Evolutionary conservation across 108 stramenopile species (phyloP).

Genomic region (Pseudonitzschia multistriata): DNA sequence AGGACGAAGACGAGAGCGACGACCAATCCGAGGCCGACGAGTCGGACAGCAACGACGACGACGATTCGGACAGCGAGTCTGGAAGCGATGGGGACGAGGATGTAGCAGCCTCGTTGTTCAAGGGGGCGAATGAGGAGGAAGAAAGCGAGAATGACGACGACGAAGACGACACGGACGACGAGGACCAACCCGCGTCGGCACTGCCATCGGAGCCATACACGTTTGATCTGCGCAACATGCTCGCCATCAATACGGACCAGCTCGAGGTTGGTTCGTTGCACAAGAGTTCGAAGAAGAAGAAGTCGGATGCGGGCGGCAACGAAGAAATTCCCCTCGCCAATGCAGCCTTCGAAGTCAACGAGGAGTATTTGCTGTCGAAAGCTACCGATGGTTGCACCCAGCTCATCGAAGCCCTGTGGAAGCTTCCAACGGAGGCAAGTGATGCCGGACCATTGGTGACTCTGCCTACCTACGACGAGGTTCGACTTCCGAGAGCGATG

Average conservation of each 20-base stretch:
- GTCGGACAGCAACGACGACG: constrained; percentile 30
- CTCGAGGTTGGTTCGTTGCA: constrained; percentile 89
- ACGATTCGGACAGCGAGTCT: constrained; percentile 29
- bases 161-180: constrained; percentile 90
- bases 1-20: constrained; percentile 20
- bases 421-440: constrained; percentile 65
- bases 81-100: constrained; percentile 22
- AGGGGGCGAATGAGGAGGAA: constrained; percentile 86
- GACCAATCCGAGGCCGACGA: constrained; percentile 22
- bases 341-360: constrained; percentile 36
- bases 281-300: constrained; percentile 14
- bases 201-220: constrained; percentile 64
- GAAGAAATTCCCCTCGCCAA: constrained; percentile 36
- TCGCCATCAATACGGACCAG: constrained; percentile 82
- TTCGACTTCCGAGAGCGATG: constrained; percentile 62
- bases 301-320: constrained; percentile 17
- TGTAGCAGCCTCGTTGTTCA: constrained; percentile 53
- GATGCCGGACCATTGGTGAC: constrained; percentile 72
- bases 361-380: constrained; percentile 64
- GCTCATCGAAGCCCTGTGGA: constrained; percentile 73
- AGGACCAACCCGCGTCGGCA: constrained; percentile 63
- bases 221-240: constrained; percentile 74
- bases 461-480: constrained; percentile 58
- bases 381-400: constrained; percentile 75
- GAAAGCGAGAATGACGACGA: constrained; percentile 85